Conservation (phyloP, 2,329 filamentous ascomycete species). For the Diaporthe humulicola region DNA sequence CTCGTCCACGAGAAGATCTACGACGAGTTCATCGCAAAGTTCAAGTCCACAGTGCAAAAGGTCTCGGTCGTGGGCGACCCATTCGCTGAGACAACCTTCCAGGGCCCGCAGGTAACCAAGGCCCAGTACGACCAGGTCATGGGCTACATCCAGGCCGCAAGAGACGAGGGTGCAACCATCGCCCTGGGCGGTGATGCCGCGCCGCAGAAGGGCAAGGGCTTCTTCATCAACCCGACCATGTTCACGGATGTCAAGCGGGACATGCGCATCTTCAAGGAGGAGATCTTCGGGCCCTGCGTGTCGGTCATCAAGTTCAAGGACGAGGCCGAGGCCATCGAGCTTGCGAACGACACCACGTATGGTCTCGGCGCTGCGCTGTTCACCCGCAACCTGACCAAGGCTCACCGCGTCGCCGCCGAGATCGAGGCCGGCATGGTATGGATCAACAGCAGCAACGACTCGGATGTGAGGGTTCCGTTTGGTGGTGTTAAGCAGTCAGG, state of each 20-base stretch:
- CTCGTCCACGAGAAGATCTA: slow-evolving; percentile 70
- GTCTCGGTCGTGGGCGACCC: slow-evolving; percentile 75
- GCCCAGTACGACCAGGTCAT: slow-evolving; percentile 77
- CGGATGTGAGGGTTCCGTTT: slow-evolving; percentile 67
- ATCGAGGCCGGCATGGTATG: slow-evolving; percentile 69
- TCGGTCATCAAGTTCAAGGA: slow-evolving; percentile 51
- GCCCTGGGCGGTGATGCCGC: slow-evolving; percentile 68
- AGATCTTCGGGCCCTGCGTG: slow-evolving; percentile 54
- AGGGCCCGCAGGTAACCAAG: slow-evolving; percentile 78
- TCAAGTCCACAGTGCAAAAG: slow-evolving; percentile 69
- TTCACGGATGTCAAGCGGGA: slow-evolving; percentile 51
- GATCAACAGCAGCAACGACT: slow-evolving; percentile 60
- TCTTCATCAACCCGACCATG: slow-evolving; percentile 52
- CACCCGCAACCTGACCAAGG: slow-evolving; percentile 64
- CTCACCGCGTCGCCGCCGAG: slow-evolving; percentile 61
- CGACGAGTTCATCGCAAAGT: slow-evolving; percentile 73
- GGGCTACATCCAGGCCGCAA: slow-evolving; percentile 75
- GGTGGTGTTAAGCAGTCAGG: slow-evolving; percentile 55
- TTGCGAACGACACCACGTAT: slow-evolving; percentile 64
- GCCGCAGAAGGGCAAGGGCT: slow-evolving; percentile 66
- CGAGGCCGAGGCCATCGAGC: slow-evolving; percentile 53
- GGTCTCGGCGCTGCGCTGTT: slow-evolving; percentile 71
- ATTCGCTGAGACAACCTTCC: slow-evolving; percentile 75
- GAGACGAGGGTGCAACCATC: slow-evolving; percentile 74
- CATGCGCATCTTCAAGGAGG: slow-evolving; percentile 53